Evolutionary conservation across 148 eudicot genomes (phyloP).

Genomic region (Heliosperma pusillum): DNA sequence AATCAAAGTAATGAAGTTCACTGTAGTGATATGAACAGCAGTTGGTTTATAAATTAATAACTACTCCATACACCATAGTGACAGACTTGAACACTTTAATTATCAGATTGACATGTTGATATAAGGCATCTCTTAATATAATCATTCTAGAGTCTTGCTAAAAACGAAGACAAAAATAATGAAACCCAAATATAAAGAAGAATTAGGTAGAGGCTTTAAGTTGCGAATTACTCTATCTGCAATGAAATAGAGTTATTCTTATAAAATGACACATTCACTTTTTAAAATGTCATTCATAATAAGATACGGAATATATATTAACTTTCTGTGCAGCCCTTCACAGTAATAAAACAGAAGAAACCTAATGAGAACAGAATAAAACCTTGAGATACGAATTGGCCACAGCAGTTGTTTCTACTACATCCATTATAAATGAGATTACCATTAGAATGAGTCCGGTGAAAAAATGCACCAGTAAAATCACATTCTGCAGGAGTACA

Average conservation of each 20-base stretch:
- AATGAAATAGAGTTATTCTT: neutral
- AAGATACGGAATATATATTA: neutral
- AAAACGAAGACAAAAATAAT: too few relatives aligned
- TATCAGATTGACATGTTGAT: too few relatives aligned
- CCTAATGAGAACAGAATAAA: slow-evolving; percentile 3
- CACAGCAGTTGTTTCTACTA: slow-evolving; percentile 60
- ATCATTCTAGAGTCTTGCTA: too few relatives aligned
- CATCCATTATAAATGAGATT: slow-evolving; percentile 89
- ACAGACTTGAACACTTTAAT: too few relatives aligned
- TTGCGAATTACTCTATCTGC: neutral
- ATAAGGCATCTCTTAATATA: too few relatives aligned
- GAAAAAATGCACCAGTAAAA: slow-evolving; percentile 81
- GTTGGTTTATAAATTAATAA: too few relatives aligned
- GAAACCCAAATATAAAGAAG: neutral
- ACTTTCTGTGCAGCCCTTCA: neutral
- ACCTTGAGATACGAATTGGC: slow-evolving; percentile 88
- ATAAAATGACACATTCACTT: neutral
- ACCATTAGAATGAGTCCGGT: slow-evolving; percentile 93
- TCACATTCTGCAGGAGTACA: slow-evolving; percentile 67
- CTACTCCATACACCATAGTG: too few relatives aligned
- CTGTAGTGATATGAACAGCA: too few relatives aligned
- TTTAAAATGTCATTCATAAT: neutral
- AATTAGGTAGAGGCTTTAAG: neutral
- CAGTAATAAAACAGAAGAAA: neutral
- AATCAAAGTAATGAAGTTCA: too few relatives aligned